Evolutionary conservation across 2,329 filamentous ascomycete genomes (phyloP).

Genomic region (Xylariaceae sp.): DNA sequence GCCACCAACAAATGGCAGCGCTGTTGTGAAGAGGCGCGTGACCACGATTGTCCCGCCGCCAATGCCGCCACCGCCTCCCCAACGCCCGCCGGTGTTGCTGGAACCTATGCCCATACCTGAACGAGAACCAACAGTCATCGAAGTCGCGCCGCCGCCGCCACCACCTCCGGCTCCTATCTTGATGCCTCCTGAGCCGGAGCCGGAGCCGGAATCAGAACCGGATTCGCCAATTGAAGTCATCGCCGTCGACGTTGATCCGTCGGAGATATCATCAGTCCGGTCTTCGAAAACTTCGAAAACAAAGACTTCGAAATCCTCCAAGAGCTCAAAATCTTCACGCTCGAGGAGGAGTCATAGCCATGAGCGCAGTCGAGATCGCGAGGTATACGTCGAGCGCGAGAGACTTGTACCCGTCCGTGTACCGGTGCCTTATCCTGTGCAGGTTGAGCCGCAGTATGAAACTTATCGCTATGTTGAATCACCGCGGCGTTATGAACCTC

Average conservation of each 20-base stretch:
- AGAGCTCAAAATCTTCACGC: conserved; percentile 25
- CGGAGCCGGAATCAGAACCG: conserved; percentile 16
- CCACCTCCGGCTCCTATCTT: conserved; percentile 17
- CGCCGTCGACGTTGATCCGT: conserved; percentile 39
- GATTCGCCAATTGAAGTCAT: conserved; percentile 38
- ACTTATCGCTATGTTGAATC: conserved; percentile 53
- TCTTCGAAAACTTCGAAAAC: conserved; percentile 21
- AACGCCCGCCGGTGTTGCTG: conserved; percentile 15
- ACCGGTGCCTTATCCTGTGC: conserved; percentile 41
- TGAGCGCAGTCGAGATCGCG: conserved; percentile 32
- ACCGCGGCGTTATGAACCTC: conserved; percentile 37
- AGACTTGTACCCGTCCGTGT: conserved; percentile 41
- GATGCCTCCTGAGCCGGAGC: conserved; percentile 3
- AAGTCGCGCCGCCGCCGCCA: conserved; percentile 23
- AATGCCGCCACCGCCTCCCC: conserved; percentile 20
- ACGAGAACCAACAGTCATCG: conserved; percentile 21
- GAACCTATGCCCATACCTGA: conserved; percentile 17
- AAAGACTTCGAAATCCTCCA: conserved; percentile 35
- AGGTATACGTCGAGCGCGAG: conserved; percentile 52
- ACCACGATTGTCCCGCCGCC: conserved; percentile 37
- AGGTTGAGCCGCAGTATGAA: conserved; percentile 41
- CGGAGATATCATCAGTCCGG: conserved; percentile 14
- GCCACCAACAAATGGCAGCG: conserved; percentile 34
- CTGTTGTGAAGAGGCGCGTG: conserved; percentile 33
- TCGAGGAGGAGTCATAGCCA: conserved; percentile 20